Base-by-base conservation (phyloP, 345 rosid species). In the Boechera retrofracta region DNA sequence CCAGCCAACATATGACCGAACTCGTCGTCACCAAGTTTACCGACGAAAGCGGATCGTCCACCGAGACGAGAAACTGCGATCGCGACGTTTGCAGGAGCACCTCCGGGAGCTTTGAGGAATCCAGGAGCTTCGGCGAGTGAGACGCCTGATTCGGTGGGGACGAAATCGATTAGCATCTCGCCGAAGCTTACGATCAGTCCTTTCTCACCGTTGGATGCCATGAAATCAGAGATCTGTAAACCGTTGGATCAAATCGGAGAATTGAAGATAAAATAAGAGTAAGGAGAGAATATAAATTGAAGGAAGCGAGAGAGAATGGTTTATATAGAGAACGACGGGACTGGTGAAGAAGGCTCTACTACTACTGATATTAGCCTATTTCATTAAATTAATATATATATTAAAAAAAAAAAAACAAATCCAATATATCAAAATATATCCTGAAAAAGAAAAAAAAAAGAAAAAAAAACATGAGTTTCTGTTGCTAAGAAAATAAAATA, bases 21-120 rank as follows among this genome's bases (percentile, higher is more conserved):
- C 73, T 89, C 91, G 72, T 90, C 93, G 48, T 86, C 88, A 7
- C 97, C 92, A 1, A 81, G 67, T 81, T 86, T 86, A 9, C 89
- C 93, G 33, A 87, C 83, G 79, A 84, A 87, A 24, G 89, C 89
- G 3, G 89, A 69, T 5, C 82, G 77, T 67, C 86, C 89, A 10
- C 88, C 89, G 63, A 87, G 79, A 55, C 82, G 86, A 9, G 87
- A 79, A 4, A 87, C 77, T 7, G 89, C 85, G 81, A 86, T 85
- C 7, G 89, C 91, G 16, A 86, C 91, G 82, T 89, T 87, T 0
- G 93, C 88, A 10, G 91, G 93, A 55, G 88, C 93, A 42, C 88
- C 89, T n/a, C 89, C 88, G 8, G 93, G 85, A 48, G 87, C 91
- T 82, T 81, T 87, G 83, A 72, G 83, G 71, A 86, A 87, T 31